Evolutionary conservation across 768 basidiomycete species (phyloP).

Genomic region (Hirschioporus abietinus): DNA sequence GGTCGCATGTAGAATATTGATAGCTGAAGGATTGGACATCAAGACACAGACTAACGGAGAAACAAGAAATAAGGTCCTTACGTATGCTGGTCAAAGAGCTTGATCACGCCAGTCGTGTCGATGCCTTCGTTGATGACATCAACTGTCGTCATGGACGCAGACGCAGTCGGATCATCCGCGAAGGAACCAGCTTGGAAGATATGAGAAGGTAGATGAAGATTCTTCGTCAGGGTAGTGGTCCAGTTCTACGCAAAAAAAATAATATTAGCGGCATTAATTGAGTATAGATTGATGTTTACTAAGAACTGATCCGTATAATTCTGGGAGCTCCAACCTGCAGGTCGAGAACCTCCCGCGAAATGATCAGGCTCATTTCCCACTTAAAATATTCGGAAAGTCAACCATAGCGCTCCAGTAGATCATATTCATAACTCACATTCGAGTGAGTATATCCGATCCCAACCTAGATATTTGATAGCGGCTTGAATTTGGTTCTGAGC

Average conservation of each 20-base stretch:
- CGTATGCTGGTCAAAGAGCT: slow-evolving; percentile 28
- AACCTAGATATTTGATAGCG: slow-evolving; percentile 19
- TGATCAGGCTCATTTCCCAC: slow-evolving; percentile 25
- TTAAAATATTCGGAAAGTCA: not conserved
- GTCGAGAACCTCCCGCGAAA: slow-evolving; percentile 18
- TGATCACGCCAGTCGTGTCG: slow-evolving; percentile 18
- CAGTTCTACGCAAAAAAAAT: slow-evolving; percentile 16
- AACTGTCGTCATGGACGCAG: slow-evolving; percentile 22
- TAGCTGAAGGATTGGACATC: slow-evolving; percentile 15
- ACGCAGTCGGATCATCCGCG: slow-evolving; percentile 22
- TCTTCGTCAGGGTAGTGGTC: slow-evolving; percentile 18
- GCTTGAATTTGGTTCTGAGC: slow-evolving; percentile 22
- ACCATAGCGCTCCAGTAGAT: not conserved
- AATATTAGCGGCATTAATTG: not conserved
- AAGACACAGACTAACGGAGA: not conserved
- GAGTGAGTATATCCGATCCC: slow-evolving; percentile 20
- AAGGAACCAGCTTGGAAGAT: slow-evolving; percentile 21
- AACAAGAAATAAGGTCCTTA: slow-evolving; percentile 10
- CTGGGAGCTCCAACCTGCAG: slow-evolving; percentile 16
- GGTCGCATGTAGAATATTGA: slow-evolving; percentile 31
- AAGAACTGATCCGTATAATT: slow-evolving; percentile 22
- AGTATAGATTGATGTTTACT: slow-evolving; percentile 7
- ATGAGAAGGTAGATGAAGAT: slow-evolving; percentile 15
- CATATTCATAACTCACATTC: slow-evolving; percentile 18
- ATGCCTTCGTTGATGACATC: slow-evolving; percentile 22